Percentiles rank a stretch among this genome's conserved stretches.
phyloP scores from a whole-genome alignment of 306 rosid genomes.

The Sphenostylis stenocarpa region DNA sequence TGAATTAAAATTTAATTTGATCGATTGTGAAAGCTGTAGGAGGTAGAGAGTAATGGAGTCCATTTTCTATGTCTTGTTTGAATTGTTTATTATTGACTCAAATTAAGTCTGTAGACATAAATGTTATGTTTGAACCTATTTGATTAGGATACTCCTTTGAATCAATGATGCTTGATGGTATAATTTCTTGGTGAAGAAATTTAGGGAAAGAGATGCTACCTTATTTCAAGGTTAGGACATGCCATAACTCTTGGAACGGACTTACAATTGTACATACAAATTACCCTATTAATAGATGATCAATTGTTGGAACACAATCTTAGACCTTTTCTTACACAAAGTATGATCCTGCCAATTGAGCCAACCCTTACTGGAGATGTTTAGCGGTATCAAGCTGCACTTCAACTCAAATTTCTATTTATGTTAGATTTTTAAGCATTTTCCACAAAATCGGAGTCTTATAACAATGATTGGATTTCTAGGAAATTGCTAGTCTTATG shows the following conservation, averaged over 20 bases:
- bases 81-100: not conserved
- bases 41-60: not conserved
- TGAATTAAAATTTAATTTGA: not conserved
- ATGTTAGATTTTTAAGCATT: not conserved
- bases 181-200: not conserved
- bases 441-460: not conserved
- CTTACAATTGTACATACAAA: not conserved
- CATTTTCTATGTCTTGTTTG: not conserved
- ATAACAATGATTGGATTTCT: not conserved
- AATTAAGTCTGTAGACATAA: not conserved
- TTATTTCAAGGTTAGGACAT: not conserved
- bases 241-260: not conserved
- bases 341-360: not conserved
- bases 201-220: not conserved
- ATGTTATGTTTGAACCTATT: not conserved
- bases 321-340: not conserved
- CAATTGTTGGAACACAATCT: not conserved
- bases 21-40: not conserved
- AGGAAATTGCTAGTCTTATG: not conserved
- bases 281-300: not conserved
- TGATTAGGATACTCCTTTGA: constrained; percentile 1
- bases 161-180: not conserved
- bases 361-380: not conserved
- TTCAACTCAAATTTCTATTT: not conserved
- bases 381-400: not conserved